Evolutionary conservation across 352 stramenopile species (phyloP).

Genomic region (Phytophthora syringae): DNA sequence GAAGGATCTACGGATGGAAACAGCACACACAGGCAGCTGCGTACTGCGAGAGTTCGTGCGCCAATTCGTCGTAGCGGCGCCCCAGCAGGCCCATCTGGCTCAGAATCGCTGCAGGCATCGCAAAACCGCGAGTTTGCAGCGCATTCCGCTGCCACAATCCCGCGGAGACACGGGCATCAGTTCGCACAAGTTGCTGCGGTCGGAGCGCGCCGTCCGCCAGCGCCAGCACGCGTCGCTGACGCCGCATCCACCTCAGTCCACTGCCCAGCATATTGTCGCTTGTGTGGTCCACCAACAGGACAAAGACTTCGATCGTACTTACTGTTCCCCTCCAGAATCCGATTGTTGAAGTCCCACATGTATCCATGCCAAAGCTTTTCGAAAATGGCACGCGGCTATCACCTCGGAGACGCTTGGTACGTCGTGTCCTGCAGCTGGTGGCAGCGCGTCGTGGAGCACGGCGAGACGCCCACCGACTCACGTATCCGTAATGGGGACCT

Average conservation of each 20-base stretch:
- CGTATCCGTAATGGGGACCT: conserved; percentile 52
- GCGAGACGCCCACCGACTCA: conserved; percentile 14
- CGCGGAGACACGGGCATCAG: not conserved
- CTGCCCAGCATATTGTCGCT: conserved; percentile 19
- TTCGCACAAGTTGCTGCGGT: conserved; percentile 1
- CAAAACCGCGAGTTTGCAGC: conserved; percentile 49
- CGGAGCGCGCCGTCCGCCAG: conserved; percentile 10
- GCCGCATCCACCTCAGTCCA: conserved; percentile 33
- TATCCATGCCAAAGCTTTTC: conserved; percentile 21
- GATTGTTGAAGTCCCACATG: too few species aligned
- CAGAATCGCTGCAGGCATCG: conserved; percentile 77
- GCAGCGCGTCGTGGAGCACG: conserved; percentile 37
- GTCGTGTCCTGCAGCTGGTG: conserved; percentile 63
- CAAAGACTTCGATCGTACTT: too few species aligned
- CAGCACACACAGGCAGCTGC: conserved; percentile 4
- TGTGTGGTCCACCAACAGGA: conserved; percentile 23
- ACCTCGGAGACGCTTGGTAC: conserved; percentile 64
- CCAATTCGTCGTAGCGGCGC: conserved; percentile 69
- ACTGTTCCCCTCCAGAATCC: too few species aligned
- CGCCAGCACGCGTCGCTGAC: conserved; percentile 22
- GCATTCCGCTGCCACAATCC: conserved; percentile 10
- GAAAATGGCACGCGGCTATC: conserved; percentile 34
- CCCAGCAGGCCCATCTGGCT: conserved; percentile 74
- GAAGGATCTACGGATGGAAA: too few species aligned
- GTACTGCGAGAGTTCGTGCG: conserved; percentile 67